Conservation (phyloP, 2,329 filamentous ascomycete species). For the Beauveria medogensis region DNA sequence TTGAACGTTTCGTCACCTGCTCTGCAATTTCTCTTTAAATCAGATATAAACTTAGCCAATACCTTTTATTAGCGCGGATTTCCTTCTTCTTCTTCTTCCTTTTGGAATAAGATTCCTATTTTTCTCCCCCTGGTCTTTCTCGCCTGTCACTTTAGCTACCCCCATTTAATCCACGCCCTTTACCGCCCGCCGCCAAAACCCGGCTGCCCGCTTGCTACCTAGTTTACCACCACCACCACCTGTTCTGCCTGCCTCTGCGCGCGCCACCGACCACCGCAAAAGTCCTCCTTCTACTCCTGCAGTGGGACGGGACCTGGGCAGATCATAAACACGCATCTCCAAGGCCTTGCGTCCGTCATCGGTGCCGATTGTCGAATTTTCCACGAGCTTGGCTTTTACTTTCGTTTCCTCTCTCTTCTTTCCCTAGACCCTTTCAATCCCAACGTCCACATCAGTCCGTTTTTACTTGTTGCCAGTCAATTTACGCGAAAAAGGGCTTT, state of each 20-base stretch:
- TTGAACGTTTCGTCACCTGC: neutral
- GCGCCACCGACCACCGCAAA: neutral
- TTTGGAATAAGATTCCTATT: neutral
- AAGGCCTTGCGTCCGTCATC: neutral
- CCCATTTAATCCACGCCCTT: neutral
- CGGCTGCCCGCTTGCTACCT: neutral
- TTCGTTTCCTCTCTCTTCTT: conserved; percentile 3
- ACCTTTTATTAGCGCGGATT: neutral
- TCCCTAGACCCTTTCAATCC: neutral
- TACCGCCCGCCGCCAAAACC: conserved; percentile 4
- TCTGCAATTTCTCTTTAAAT: neutral
- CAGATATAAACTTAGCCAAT: neutral
- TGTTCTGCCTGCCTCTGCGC: neutral
- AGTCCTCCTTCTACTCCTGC: conserved; percentile 4
- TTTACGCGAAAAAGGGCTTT: neutral
- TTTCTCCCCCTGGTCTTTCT: neutral
- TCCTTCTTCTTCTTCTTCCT: neutral
- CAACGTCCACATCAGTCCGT: neutral
- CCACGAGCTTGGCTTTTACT: conserved; percentile 9
- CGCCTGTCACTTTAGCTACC: neutral
- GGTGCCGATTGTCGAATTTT: neutral
- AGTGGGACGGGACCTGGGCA: neutral
- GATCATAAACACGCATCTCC: conserved; percentile 2
- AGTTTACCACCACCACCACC: neutral
- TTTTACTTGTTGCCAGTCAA: neutral